phyloP scores from a whole-genome alignment of 2,329 filamentous ascomycete species.

The Colletotrichum australisinense region DNA sequence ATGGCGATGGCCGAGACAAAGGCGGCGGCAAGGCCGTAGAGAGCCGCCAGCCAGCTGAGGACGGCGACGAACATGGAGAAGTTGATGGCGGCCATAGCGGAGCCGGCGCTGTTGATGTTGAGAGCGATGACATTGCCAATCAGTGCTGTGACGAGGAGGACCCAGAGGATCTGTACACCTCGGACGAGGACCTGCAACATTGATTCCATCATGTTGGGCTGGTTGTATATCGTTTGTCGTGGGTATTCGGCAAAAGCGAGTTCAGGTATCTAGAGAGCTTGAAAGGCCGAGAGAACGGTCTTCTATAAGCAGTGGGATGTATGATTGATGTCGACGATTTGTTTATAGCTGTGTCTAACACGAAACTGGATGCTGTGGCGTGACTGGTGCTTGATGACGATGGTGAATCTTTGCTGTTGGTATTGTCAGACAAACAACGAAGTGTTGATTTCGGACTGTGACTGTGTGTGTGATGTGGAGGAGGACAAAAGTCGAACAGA shows the following conservation, averaged over 20 bases:
- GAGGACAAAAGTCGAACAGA: background rate
- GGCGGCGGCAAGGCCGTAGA: conserved; percentile 70
- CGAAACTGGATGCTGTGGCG: conserved; percentile 6
- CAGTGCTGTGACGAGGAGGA: conserved; percentile 65
- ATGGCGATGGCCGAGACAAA: conserved; percentile 65
- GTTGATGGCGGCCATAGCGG: conserved; percentile 63
- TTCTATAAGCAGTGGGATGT: background rate
- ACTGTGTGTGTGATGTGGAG: conserved; percentile 9
- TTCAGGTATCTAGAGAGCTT: background rate
- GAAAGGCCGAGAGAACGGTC: background rate
- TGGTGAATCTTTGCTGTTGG: background rate
- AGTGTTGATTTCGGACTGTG: background rate
- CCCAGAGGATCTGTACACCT: conserved; percentile 61
- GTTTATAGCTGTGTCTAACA: background rate
- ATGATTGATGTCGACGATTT: background rate
- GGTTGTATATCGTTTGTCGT: background rate
- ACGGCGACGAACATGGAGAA: conserved; percentile 78
- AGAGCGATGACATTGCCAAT: conserved; percentile 68
- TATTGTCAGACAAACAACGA: background rate
- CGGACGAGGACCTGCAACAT: conserved; percentile 61
- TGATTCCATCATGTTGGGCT: conserved; percentile 46
- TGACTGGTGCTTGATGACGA: background rate
- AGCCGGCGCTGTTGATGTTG: conserved; percentile 56
- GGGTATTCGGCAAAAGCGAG: background rate
- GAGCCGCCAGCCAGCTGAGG: conserved; percentile 72